Percentiles rank a stretch among this genome's conserved stretches.
These are phyloP conservation scores for Pyrenopolyporus hunteri DNA, from an alignment of 495 filamentous ascomycete genomes.

Conservation along the genomic window DNA sequence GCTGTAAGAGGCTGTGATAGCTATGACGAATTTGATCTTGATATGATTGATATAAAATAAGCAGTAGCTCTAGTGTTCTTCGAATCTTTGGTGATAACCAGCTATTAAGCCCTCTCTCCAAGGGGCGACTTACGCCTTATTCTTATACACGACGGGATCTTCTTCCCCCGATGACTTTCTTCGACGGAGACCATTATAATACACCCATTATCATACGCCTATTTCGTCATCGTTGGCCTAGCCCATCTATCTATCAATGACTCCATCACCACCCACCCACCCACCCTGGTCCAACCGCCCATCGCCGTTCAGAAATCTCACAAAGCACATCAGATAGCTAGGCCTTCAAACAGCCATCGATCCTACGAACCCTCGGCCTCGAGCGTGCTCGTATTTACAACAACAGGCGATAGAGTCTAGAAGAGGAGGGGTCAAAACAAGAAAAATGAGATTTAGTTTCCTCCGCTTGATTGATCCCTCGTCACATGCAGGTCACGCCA, in stretches of 20 bases:
- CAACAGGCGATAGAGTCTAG: no score
- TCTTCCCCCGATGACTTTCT: not conserved
- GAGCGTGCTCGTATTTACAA: no score
- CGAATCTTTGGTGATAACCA: not conserved
- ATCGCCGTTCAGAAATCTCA: no score
- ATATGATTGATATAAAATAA: not conserved
- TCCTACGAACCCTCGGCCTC: no score
- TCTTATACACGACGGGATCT: not conserved
- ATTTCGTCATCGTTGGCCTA: not conserved
- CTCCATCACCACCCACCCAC: not conserved
- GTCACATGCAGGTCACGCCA: no score
- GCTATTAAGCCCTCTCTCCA: not conserved
- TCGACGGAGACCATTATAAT: not conserved
- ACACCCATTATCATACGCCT: not conserved
- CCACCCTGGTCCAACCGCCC: no score
- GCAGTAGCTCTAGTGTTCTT: not conserved
- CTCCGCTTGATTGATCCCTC: no score
- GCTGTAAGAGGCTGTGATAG: not conserved
- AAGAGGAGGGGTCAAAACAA: no score
- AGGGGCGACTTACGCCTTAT: not conserved
- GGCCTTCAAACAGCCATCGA: no score
- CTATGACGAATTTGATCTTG: not conserved
- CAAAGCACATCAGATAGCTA: no score
- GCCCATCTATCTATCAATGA: not conserved
- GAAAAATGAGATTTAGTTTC: no score